Percentiles rank a stretch among this genome's conserved stretches.
These are phyloP conservation scores for Rhodotorula kratochvilovae DNA, from an alignment of 768 basidiomycete species.

Conservation along the genomic window DNA sequence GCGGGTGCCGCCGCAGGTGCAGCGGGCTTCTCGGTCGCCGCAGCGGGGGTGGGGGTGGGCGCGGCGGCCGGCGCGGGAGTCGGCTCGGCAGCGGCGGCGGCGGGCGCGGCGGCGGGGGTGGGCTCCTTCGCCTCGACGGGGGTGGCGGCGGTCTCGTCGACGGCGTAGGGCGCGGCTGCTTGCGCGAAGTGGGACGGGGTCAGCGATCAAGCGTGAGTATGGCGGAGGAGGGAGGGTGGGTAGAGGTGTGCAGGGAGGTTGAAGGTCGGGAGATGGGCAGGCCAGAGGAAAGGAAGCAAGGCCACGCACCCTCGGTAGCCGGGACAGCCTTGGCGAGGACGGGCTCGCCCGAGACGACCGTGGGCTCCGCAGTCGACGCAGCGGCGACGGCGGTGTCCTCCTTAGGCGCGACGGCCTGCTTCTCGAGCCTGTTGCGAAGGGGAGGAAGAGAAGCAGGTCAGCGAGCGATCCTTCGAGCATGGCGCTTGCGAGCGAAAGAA, in stretches of 20 bases:
- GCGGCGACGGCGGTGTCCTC: not conserved
- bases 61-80: not conserved
- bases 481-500: not conserved
- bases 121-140: not conserved
- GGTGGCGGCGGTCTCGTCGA: constrained; percentile 12
- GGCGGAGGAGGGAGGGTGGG: too few relatives aligned
- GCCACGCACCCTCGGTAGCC: not conserved
- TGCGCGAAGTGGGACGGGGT: not conserved
- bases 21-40: not conserved
- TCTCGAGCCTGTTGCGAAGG: constrained; percentile 11
- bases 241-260: too few relatives aligned
- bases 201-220: too few relatives aligned
- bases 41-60: not conserved
- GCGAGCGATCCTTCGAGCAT: not conserved
- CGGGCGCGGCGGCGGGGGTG: constrained; percentile 3
- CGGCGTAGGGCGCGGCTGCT: constrained; percentile 18
- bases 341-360: constrained; percentile 18
- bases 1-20: not conserved
- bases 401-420: not conserved
- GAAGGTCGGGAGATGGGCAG: too few relatives aligned
- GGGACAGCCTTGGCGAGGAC: constrained; percentile 28
- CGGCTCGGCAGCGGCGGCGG: constrained; percentile 4
- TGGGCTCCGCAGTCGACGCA: not conserved
- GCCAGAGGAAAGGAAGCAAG: not conserved
- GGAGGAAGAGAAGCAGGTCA: not conserved